Conservation (phyloP, 495 filamentous ascomycete genomes). For the Pyrenopolyporus hunteri region DNA sequence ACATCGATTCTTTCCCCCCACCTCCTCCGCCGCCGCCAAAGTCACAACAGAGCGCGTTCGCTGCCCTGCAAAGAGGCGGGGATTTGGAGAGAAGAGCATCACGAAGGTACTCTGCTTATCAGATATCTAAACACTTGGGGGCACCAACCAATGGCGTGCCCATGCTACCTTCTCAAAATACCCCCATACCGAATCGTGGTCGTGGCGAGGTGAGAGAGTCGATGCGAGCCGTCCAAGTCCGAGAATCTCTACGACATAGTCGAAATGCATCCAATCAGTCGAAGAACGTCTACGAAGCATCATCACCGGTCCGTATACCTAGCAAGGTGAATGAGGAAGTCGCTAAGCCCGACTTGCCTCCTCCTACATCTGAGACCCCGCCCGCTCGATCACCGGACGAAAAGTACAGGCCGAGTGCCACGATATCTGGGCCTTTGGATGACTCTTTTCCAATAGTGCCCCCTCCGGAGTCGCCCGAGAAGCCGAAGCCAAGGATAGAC, state of each 20-base stretch:
- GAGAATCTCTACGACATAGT: conserved; percentile 71
- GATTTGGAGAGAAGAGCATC: conserved; percentile 94
- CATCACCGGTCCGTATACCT: conserved; percentile 65
- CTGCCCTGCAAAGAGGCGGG: conserved; percentile 86
- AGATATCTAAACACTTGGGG: conserved; percentile 91
- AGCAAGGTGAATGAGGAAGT: conserved; percentile 71
- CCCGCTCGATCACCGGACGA: conserved; percentile 66
- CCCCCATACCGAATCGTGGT: conserved; percentile 86
- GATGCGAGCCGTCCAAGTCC: conserved; percentile 84
- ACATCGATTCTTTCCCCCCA: conserved; percentile 65
- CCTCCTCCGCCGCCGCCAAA: conserved; percentile 77
- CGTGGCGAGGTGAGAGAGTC: conserved; percentile 84
- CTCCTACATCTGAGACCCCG: conserved; percentile 50
- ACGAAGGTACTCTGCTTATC: conserved; percentile 90
- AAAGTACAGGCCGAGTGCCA: conserved; percentile 59
- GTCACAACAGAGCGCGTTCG: conserved; percentile 87
- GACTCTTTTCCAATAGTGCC: conserved; percentile 47
- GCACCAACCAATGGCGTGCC: conserved; percentile 80
- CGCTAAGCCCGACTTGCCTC: conserved; percentile 47
- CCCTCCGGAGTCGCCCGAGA: conserved; percentile 41
- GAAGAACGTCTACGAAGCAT: conserved; percentile 52
- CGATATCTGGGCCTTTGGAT: conserved; percentile 56
- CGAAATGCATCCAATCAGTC: conserved; percentile 56
- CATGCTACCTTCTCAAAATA: conserved; percentile 83
- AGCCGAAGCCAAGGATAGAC: conserved; percentile 34